Conservation (phyloP, 1,284 basidiomycete genomes). For the Cutaneotrichosporon mucoides region DNA sequence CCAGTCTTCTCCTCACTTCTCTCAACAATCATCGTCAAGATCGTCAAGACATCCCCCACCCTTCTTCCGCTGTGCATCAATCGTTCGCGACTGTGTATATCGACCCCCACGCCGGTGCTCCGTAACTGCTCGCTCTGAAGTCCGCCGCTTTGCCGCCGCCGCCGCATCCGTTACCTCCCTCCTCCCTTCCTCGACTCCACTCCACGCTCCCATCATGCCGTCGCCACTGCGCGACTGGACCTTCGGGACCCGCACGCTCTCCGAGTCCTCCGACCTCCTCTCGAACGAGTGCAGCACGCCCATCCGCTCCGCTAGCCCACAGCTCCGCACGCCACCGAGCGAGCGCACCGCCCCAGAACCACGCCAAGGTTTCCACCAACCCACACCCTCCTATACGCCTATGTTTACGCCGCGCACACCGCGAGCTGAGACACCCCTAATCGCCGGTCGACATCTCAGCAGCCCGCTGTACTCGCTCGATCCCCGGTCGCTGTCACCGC, state of each 20-base stretch:
- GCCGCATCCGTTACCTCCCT: neutral
- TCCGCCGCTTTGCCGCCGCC: no score
- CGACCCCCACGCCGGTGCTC: no score
- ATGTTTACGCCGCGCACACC: neutral
- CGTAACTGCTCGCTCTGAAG: no score
- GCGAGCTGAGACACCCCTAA: neutral
- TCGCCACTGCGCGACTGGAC: conserved; percentile 2
- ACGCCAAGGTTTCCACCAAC: neutral
- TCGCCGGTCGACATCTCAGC: no score
- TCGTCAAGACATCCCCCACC: no score
- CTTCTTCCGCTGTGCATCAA: no score
- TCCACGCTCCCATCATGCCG: neutral
- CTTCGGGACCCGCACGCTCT: neutral
- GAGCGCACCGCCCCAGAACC: neutral
- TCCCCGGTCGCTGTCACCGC: neutral
- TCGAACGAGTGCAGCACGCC: conserved; percentile 13
- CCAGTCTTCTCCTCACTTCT: no score
- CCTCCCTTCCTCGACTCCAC: neutral
- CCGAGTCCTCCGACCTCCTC: conserved; percentile 11
- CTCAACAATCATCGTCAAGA: no score
- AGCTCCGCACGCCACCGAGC: neutral
- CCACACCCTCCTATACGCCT: neutral
- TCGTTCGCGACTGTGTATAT: no score
- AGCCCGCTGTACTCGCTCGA: neutral
- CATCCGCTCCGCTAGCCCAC: conserved; percentile 1